Base-by-base conservation (phyloP, 768 basidiomycete species). In the Saitozyma sp. region DNA sequence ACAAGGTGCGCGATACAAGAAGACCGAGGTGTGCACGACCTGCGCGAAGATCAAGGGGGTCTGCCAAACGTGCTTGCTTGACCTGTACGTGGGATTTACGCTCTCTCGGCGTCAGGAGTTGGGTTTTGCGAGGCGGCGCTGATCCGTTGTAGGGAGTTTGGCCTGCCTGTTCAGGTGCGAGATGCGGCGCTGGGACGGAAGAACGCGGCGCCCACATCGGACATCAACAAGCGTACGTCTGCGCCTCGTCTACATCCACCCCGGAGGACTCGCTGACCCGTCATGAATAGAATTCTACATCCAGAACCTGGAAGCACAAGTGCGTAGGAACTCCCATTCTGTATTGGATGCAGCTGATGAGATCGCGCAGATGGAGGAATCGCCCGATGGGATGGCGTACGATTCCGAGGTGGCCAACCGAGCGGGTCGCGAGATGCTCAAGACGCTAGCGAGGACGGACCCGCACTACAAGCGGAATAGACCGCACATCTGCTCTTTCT, bases 381-480 rank as follows among this genome's bases (percentile, higher is more conserved):
- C 74, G 40, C 60, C 73, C 1, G 73, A 74, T 20, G 76, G 74
- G 3, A 39, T 58, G 55, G 20, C 62, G 14, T 65, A 68, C 59
- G 76, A 76, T 54, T 65, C 74, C 0, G 67, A 74, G 42, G 59
- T 85, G 20, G 84, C 90, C 8, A 84, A 84, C 29, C 86, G 88
- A 19, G 91, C 90, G 4, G 93, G 92, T 29, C 92, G 94, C 79
- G 96, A 99, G 73, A 94, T 98, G 91, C 82, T 99, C 58, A 97
- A 98, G 81, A 86, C 90, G 66, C 82, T 99, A 10, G 96, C 96
- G 20, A 86, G 95, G 68, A 91, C 90, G 39, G 95, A 98, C 72
- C 96, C 96, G 0, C 92, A 92, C 78, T 98, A 98, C 82, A 96
- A 97, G 80, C 88, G 95, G 60, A 99, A 98, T 80, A 83, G 89